Percentiles rank a stretch among this genome's conserved stretches.
phyloP scores from a whole-genome alignment of 176 grass and related monocot species.

The Musa itinerans region DNA sequence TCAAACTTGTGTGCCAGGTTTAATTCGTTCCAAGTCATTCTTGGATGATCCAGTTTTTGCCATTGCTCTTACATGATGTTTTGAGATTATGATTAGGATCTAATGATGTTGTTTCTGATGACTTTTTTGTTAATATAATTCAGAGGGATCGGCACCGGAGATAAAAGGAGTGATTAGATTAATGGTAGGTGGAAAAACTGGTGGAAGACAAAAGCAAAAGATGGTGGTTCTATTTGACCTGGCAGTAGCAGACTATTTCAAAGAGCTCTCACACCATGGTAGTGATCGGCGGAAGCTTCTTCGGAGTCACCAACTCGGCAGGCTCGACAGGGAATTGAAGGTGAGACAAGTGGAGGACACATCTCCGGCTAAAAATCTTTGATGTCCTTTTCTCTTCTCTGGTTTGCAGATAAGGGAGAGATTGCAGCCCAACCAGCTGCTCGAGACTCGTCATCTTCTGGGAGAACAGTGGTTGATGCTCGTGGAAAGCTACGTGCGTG shows the following conservation, averaged over 20 bases:
- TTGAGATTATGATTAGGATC: neutral
- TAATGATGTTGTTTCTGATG: neutral
- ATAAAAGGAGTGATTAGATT: neutral
- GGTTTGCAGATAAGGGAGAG: neutral
- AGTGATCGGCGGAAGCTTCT: neutral
- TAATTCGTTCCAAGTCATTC: neutral
- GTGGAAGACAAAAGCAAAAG: neutral
- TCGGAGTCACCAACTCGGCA: neutral
- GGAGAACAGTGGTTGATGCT: neutral
- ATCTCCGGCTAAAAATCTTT: neutral
- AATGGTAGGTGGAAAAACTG: neutral
- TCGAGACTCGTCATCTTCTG: neutral
- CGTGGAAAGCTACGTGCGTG: neutral
- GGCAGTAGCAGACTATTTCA: neutral
- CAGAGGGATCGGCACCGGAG: neutral
- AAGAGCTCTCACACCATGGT: neutral
- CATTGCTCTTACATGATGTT: neutral
- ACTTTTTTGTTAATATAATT: neutral
- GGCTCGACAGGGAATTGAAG: neutral
- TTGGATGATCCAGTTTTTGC: neutral
- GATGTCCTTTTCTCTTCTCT: neutral
- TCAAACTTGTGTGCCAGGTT: neutral
- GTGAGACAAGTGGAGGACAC: neutral
- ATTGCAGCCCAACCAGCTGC: neutral
- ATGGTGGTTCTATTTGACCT: neutral